These are phyloP conservation scores for Acacia confusa DNA, from an alignment of 306 rosid genomes.

Conservation along the genomic window DNA sequence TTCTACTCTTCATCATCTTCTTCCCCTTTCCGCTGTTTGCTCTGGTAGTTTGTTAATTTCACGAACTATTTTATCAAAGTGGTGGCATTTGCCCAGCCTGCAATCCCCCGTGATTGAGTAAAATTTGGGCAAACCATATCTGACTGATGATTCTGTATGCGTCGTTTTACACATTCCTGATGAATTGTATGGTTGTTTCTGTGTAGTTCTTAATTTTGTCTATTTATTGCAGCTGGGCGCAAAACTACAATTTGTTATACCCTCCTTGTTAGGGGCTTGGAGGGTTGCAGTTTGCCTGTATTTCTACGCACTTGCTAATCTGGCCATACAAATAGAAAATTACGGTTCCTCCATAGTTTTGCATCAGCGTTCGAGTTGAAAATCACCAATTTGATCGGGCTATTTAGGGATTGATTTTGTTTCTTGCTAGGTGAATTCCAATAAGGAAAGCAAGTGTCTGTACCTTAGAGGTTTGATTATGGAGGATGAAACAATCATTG, in stretches of 20 bases:
- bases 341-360: neutral
- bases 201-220: neutral
- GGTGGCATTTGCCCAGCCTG: neutral
- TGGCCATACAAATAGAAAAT: neutral
- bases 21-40: neutral
- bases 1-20: neutral
- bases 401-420: neutral
- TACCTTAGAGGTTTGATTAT: conserved; percentile 32
- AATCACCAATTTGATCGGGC: neutral
- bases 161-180: neutral
- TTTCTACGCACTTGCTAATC: neutral
- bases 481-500: conserved; percentile 55
- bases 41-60: neutral
- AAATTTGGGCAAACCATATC: neutral
- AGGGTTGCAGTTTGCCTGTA: neutral
- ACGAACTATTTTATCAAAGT: neutral
- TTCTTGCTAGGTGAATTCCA: neutral
- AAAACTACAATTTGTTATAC: neutral
- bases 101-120: neutral
- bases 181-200: neutral
- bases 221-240: neutral
- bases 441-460: conserved; percentile 7
- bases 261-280: neutral
- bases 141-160: neutral
- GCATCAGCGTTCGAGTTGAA: neutral